Evolutionary conservation across 2,329 filamentous ascomycete genomes (phyloP).

Genomic region (Bipolaris cookei): DNA sequence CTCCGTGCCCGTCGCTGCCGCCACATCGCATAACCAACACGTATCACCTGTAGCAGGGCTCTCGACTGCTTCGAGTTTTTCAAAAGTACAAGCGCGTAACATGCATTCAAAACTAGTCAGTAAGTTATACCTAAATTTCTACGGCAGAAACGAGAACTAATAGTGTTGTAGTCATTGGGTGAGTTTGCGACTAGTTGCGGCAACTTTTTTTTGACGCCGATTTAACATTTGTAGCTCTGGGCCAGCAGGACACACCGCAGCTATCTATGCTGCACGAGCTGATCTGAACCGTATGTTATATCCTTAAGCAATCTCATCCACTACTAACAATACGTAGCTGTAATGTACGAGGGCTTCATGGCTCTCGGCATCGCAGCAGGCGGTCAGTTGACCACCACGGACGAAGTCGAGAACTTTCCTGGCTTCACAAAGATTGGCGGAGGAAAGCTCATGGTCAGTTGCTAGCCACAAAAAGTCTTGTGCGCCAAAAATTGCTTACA

Average conservation of each 20-base stretch:
- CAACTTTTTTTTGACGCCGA: slow-evolving; percentile 28
- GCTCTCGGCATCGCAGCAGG: slow-evolving; percentile 96
- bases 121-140: slow-evolving; percentile 56
- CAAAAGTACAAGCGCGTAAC: slow-evolving; percentile 56
- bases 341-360: slow-evolving; percentile 97
- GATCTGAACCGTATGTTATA: slow-evolving; percentile 78
- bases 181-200: slow-evolving; percentile 28
- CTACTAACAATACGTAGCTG: slow-evolving; percentile 60
- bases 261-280: slow-evolving; percentile 92
- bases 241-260: slow-evolving; percentile 95
- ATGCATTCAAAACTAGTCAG: slow-evolving; percentile 95
- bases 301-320: too few relatives aligned
- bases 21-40: slow-evolving; percentile 70
- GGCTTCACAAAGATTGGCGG: slow-evolving; percentile 93
- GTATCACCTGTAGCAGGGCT: slow-evolving; percentile 51
- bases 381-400: slow-evolving; percentile 96
- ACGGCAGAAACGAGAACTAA: slow-evolving; percentile 31
- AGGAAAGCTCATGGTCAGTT: slow-evolving; percentile 77
- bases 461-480: background rate
- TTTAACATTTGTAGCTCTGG: slow-evolving; percentile 71
- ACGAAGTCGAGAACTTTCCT: slow-evolving; percentile 97
- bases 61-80: slow-evolving; percentile 48
- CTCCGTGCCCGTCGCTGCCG: slow-evolving; percentile 74
- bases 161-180: slow-evolving; percentile 44
- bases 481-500: slow-evolving; percentile 18